Evolutionary conservation across 208 protist genomes (phyloP).

Genomic region (Trypanosomatidae sp.): DNA sequence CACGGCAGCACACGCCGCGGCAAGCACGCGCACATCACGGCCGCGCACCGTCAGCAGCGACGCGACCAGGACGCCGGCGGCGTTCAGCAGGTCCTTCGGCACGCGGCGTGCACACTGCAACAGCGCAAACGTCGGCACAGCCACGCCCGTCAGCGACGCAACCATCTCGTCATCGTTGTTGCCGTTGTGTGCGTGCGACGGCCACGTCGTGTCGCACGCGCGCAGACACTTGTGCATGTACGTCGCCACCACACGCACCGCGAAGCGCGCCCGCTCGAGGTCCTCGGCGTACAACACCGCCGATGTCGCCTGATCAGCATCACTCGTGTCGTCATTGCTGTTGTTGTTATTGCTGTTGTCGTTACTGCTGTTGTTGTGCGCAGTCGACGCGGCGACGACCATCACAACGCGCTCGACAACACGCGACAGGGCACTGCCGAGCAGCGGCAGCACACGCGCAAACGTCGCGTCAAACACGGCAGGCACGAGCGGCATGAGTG

Average conservation of each 20-base stretch:
- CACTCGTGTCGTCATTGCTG: neutral
- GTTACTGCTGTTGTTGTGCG: neutral
- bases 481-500: slow-evolving; percentile 57
- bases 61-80: slow-evolving; percentile 58
- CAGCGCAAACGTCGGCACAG: neutral
- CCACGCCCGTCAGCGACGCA: neutral
- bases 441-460: slow-evolving; percentile 51
- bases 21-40: slow-evolving; percentile 26
- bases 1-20: slow-evolving; percentile 36
- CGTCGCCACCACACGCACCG: slow-evolving; percentile 66
- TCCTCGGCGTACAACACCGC: slow-evolving; percentile 56
- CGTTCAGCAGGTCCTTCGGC: slow-evolving; percentile 85
- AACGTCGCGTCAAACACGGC: slow-evolving; percentile 52
- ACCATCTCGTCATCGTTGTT: neutral
- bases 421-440: slow-evolving; percentile 58
- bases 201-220: slow-evolving; percentile 7
- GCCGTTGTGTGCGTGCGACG: neutral
- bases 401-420: neutral
- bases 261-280: slow-evolving; percentile 70
- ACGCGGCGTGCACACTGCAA: slow-evolving; percentile 59
- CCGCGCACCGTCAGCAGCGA: slow-evolving; percentile 53
- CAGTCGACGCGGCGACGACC: neutral
- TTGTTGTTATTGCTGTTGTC: neutral
- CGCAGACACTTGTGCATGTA: slow-evolving; percentile 73
- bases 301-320: neutral